Evolutionary conservation across 306 rosid species (phyloP), one percentile per base, ranked within the genome.

Genomic region (Alnus rubra): DNA sequence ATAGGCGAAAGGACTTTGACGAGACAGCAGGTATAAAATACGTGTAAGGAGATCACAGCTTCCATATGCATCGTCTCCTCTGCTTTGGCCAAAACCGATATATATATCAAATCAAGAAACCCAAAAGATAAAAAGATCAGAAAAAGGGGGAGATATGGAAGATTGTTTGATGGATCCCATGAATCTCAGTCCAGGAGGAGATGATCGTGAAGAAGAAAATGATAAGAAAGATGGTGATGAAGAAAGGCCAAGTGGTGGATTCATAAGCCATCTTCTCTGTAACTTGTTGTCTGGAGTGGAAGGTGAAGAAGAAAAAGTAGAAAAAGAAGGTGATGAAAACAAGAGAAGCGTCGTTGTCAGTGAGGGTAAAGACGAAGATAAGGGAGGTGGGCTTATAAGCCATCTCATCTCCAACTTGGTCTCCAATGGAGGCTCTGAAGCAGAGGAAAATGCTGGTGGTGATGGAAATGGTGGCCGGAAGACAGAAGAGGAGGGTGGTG

Each of bases 341-440:
- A 13, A 44, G 45, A 42, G 59, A 64, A 45, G 48, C 45, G 35
- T 37, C 5, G 5, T 3, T 15, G 42, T 64, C 8, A 16, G 12
- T 64, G 70, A 47, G 4, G 7, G 7, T 19, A 56, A 59, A 1
- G 78, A 51, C 6, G 80, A 80, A 19, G 67, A 23, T 73, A 50
- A 56, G 45, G 75, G 75, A 19, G 84, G 84, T 63, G 88, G 86
- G 73, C 4, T 82, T 52, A 63, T 79, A 73, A 76, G 69, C 74
- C 49, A 53, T 49, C 56, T 72, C 14, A 76, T 79, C 9, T 71
- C 84, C 50, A 83, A 74, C 73, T 78, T 79, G 56, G 81, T 84
- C 60, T 74, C 85, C 4, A 52, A 77, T 69, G 78, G 53, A 33
- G 51, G 51, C 35, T 67, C 53, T 58, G 16, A 76, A 76, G 37